Conservation (phyloP, 306 rosid genomes). For the Inga oerstediana region DNA sequence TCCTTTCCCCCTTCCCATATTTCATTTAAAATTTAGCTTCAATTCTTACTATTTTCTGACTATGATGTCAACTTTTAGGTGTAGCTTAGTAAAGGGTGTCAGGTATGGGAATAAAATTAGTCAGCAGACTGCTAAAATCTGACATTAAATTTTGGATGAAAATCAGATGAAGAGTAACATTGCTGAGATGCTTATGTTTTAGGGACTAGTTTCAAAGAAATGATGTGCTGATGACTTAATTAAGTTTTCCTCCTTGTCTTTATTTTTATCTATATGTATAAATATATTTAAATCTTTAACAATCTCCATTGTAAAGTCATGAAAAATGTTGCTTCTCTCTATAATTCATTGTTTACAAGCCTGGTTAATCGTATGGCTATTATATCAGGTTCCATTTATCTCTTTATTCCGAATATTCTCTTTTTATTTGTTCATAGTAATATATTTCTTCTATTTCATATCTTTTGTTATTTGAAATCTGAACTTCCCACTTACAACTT, state of each 20-base stretch:
- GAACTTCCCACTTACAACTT: background rate
- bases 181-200: background rate
- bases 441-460: background rate
- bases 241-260: conserved; percentile 4
- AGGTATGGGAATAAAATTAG: background rate
- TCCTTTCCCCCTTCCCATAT: background rate
- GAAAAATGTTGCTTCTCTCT: background rate
- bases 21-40: background rate
- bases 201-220: background rate
- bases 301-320: background rate
- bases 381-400: background rate
- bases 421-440: background rate
- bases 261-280: background rate
- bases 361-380: background rate
- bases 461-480: background rate
- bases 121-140: background rate
- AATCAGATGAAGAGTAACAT: background rate
- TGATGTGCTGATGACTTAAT: background rate
- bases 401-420: background rate
- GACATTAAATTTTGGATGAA: background rate
- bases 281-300: background rate
- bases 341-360: background rate
- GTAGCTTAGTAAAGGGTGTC: background rate
- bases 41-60: background rate
- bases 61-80: too few relatives aligned